Percentiles rank a stretch among this genome's conserved stretches.
phyloP scores from a whole-genome alignment of 495 filamentous ascomycete species.

The Lasiosphaeriaceae sp. region DNA sequence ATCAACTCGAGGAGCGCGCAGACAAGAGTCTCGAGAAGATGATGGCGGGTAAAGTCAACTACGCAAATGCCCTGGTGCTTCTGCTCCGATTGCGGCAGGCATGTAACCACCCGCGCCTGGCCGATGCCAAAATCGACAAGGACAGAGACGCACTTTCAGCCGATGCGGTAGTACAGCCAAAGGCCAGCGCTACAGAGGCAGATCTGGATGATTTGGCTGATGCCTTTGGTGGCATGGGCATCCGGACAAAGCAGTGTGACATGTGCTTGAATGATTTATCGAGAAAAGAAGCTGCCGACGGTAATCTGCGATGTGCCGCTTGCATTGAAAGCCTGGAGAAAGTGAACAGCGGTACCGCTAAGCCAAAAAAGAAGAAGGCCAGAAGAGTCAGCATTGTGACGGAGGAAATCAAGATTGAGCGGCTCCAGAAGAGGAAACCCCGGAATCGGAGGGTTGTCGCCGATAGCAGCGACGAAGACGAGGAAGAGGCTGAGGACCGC shows the following conservation, averaged over 20 bases:
- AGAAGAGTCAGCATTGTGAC: slow-evolving; percentile 43
- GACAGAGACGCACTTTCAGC: slow-evolving; percentile 80
- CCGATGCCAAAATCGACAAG: slow-evolving; percentile 76
- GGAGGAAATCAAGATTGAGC: slow-evolving; percentile 43
- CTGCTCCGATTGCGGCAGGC: slow-evolving; percentile 84
- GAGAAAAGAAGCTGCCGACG: slow-evolving; percentile 50
- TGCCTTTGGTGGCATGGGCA: slow-evolving; percentile 76
- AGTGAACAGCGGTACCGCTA: slow-evolving; percentile 33
- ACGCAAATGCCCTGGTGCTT: slow-evolving; percentile 72
- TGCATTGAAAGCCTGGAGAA: slow-evolving; percentile 28
- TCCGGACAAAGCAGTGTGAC: slow-evolving; percentile 81
- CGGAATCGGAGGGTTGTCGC: slow-evolving; percentile 46
- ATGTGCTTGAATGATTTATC: slow-evolving; percentile 74
- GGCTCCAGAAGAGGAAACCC: slow-evolving; percentile 41
- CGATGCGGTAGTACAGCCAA: slow-evolving; percentile 47
- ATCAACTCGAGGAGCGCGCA: slow-evolving; percentile 75
- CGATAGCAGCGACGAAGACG: slow-evolving; percentile 61
- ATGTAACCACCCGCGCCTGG: slow-evolving; percentile 88
- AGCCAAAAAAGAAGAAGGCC: slow-evolving; percentile 39
- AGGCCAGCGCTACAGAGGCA: slow-evolving; percentile 45
- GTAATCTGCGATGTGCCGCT: slow-evolving; percentile 45
- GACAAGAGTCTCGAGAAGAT: slow-evolving; percentile 82
- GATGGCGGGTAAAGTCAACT: slow-evolving; percentile 60
- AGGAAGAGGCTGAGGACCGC: slow-evolving; percentile 57
- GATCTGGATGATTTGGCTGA: slow-evolving; percentile 78